A percentile compares a stretch with the other conserved stretches of the same genome.
Conservation (phyloP, 805 yeast genomes). For the Kazachstania africana region DNA sequence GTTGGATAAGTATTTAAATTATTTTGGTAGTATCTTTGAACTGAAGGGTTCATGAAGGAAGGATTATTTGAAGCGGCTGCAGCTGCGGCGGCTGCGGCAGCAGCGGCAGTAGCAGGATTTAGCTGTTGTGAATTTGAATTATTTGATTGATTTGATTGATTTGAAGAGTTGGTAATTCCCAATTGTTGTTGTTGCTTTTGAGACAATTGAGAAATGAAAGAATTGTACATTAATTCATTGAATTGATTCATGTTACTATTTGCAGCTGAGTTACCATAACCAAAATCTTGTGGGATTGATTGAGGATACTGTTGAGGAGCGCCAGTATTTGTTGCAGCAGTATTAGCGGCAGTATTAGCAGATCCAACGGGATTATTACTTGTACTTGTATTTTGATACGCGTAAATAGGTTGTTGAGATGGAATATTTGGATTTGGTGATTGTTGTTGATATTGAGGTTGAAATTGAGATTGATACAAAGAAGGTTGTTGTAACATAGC, state of each 20-base stretch:
- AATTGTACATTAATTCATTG: constrained; percentile 26
- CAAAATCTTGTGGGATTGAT: constrained; percentile 13
- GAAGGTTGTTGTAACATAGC: background rate
- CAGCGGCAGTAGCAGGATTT: constrained; percentile 13
- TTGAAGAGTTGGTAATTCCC: constrained; percentile 2
- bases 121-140: constrained; percentile 5
- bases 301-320: constrained; percentile 4
- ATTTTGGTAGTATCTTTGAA: constrained; percentile 20
- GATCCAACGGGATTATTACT: background rate
- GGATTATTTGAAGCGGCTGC: constrained; percentile 1
- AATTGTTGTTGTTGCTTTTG: constrained; percentile 15
- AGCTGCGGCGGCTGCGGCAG: constrained; percentile 4
- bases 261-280: constrained; percentile 6
- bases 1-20: constrained; percentile 12
- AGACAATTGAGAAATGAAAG: constrained; percentile 23
- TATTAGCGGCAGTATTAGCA: too few relatives aligned
- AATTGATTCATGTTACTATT: constrained; percentile 13
- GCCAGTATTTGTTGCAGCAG: too few relatives aligned
- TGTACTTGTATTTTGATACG: constrained; percentile 4
- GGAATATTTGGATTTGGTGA: constrained; percentile 8
- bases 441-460: constrained; percentile 5
- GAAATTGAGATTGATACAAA: constrained; percentile 9
- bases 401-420: constrained; percentile 5
- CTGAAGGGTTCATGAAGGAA: constrained; percentile 14
- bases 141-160: constrained; percentile 15